These are phyloP conservation scores for Hanseniaspora pseudoguilliermondii DNA, from an alignment of 805 yeast species.

Conservation along the genomic window DNA sequence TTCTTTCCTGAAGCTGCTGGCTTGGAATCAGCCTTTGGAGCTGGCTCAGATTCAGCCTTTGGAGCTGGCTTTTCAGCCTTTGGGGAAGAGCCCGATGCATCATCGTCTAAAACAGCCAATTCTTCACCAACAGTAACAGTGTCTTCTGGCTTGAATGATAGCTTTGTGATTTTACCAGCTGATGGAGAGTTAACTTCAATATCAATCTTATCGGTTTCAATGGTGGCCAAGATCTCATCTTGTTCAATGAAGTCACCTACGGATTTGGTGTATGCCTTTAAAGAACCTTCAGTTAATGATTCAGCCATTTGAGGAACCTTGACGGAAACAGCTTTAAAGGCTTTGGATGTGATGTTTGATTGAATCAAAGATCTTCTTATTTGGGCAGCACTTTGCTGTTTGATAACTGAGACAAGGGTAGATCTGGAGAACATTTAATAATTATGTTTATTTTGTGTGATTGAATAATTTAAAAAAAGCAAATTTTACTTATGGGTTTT, in stretches of 20 bases:
- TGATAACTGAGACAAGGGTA: not conserved
- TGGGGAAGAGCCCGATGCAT: conserved; percentile 43
- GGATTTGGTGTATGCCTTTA: conserved; percentile 51
- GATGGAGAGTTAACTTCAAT: conserved; percentile 93
- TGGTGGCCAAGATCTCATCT: conserved; percentile 90
- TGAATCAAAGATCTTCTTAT: conserved; percentile 32
- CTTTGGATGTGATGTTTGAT: conserved; percentile 13
- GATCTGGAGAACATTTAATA: conserved; percentile 10
- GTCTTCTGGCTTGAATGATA: conserved; percentile 72
- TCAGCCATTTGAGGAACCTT: conserved; percentile 99
- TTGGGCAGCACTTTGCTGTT: conserved; percentile 23
- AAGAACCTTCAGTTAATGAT: conserved; percentile 92
- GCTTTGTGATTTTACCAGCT: conserved; percentile 76
- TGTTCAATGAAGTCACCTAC: conserved; percentile 79
- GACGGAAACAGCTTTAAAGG: conserved; percentile 34
- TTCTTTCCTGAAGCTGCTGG: conserved; percentile 25
- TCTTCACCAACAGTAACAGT: conserved; percentile 96
- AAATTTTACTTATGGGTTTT: not conserved
- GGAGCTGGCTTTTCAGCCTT: conserved; percentile 18
- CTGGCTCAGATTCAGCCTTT: conserved; percentile 19
- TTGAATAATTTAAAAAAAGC: not conserved
- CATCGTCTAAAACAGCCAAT: conserved; percentile 71
- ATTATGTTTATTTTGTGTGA: not conserved
- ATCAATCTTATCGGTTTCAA: conserved; percentile 96
- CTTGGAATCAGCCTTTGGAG: conserved; percentile 14